These are phyloP conservation scores for Crithidia brevicula DNA, from an alignment of 208 protist species.

Conservation along the genomic window DNA sequence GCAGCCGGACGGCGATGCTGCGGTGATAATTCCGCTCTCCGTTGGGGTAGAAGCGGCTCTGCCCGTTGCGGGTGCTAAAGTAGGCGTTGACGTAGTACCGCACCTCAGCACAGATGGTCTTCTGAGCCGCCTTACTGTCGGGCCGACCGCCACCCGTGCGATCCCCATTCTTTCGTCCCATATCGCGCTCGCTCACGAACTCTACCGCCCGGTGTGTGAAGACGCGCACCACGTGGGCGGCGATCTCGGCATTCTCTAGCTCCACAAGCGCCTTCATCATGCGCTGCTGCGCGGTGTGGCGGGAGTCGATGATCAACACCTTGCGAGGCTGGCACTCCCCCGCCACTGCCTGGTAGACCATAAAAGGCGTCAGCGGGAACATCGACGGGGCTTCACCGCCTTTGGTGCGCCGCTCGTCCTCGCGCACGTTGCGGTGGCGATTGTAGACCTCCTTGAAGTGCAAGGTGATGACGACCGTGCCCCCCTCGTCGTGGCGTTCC, in stretches of 20 bases:
- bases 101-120: slow-evolving; percentile 39
- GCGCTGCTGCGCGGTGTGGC: background rate
- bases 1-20: slow-evolving; percentile 21
- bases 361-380: slow-evolving; percentile 49
- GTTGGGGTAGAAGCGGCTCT: slow-evolving; percentile 18
- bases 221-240: slow-evolving; percentile 35
- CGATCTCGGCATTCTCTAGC: slow-evolving; percentile 40
- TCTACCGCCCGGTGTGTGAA: slow-evolving; percentile 31
- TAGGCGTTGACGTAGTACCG: slow-evolving; percentile 37
- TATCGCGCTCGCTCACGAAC: slow-evolving; percentile 34
- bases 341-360: slow-evolving; percentile 60
- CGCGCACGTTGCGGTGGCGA: slow-evolving; percentile 20
- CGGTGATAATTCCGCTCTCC: slow-evolving; percentile 36
- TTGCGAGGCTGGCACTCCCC: slow-evolving; percentile 41
- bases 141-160: background rate
- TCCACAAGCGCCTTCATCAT: slow-evolving; percentile 53
- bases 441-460: slow-evolving; percentile 29
- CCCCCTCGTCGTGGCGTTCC: background rate
- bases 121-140: background rate
- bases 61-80: slow-evolving; percentile 25
- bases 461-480: slow-evolving; percentile 13
- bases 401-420: background rate
- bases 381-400: background rate
- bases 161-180: slow-evolving; percentile 4
- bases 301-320: slow-evolving; percentile 45